Conservation (phyloP, 495 filamentous ascomycete genomes). For the Neurospora hispaniola region DNA sequence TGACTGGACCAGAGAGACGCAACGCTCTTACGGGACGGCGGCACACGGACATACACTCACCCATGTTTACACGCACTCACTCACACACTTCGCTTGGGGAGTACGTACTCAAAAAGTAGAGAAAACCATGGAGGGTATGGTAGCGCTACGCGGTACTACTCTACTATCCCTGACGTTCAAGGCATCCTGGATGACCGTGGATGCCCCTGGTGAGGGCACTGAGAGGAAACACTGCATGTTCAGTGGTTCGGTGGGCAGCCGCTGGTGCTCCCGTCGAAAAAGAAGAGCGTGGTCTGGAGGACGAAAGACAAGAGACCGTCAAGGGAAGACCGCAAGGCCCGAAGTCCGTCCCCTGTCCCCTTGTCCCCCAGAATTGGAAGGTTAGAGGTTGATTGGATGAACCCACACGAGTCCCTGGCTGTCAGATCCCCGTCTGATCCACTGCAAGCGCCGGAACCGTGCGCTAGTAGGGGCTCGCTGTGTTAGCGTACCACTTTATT, state of each 20-base stretch:
- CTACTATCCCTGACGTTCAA: not conserved
- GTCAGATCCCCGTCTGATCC: constrained; percentile 9
- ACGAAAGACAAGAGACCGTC: not conserved
- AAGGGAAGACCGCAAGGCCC: not conserved
- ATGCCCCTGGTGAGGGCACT: not conserved
- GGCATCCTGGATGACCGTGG: not conserved
- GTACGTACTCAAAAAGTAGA: not conserved
- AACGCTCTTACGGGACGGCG: not conserved
- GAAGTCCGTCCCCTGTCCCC: not conserved
- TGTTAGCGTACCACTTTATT: not conserved
- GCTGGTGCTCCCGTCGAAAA: constrained; percentile 5
- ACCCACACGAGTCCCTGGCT: constrained; percentile 12
- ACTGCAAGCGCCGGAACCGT: constrained; percentile 17
- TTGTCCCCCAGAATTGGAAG: not conserved
- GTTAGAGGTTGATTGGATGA: constrained; percentile 11
- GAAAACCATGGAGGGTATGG: constrained; percentile 5
- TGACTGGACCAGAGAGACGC: not conserved
- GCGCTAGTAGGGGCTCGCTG: not conserved
- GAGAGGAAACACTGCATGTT: not conserved
- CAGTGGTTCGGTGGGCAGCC: constrained; percentile 11
- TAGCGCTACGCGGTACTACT: not conserved
- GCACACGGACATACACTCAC: not conserved
- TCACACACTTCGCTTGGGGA: constrained; percentile 3
- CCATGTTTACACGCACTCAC: not conserved
- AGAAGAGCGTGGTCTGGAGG: not conserved